Base-by-base conservation (phyloP, 345 rosid genomes). In the Syzygium grande region DNA sequence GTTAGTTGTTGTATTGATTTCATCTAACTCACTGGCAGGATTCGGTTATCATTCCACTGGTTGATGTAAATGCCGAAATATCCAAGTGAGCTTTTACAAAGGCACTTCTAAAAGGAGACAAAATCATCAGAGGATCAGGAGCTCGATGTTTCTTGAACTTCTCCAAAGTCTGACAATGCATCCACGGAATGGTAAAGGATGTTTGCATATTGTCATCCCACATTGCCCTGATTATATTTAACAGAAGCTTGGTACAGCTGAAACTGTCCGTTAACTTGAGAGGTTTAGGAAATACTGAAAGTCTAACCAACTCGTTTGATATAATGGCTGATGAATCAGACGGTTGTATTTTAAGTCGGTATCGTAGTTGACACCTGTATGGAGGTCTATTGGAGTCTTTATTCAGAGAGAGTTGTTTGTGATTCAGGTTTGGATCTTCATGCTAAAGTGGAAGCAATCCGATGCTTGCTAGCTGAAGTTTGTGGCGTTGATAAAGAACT, bases 321-420 rank as follows among this genome's bases (percentile, higher is more conserved):
- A 27, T 25, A 59, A 25, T 25, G 65, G 15, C 7, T 2, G 1
- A 2, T 0, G 1, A 59, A 59, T 25, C 1, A 0, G 65, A 59
- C 3, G 2, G 30, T 59, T 25, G 16, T 59, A 59, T 10, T 11
- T 59, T 59, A 25, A 2, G 30, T 59, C 1, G 2, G 3, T 1
- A 27, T 59, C 30, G 5, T 59, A 5, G 3, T 59, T 59, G 30
- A 11, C 15, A 59, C 16, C 2, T 52, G 15, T 59, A 5, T 59
- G 30, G 3, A 59, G 6, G 65, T 59, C 65, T 27, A 25, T 11
- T 59, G 65, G 65, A 11, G 54, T 52, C 19, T 52, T 52, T 52
- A 52, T 15, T 52, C 54, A 52, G 16, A 15, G 54, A 52, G 19
- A 14, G 19, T 15, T 52, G 54, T 52, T 52, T 52, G 19, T 52